Evolutionary conservation across 2,329 filamentous ascomycete genomes (phyloP), one percentile per base, ranked within the genome.

Genomic region (Dryadomyces quercivorus): DNA sequence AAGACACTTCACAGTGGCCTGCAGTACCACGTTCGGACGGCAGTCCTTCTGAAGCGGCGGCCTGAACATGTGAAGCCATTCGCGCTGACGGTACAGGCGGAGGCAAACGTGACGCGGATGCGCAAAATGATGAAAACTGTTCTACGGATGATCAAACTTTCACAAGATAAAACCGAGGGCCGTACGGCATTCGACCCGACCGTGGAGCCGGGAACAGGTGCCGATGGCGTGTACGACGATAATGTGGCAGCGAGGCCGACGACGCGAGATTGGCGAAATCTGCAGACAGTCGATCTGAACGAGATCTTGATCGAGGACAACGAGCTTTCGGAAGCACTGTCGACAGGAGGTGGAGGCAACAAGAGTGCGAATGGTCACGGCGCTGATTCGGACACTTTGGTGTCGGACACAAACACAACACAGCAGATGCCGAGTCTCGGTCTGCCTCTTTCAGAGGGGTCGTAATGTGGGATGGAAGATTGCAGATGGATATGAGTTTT

Each of bases 161-260:
- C 10, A 7, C 36, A 8, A 40, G 36, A 8, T 40, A 8, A 40
- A 15, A 40, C 10, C 4, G 12, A 40, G 15, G 36, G 36, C 3
- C 10, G 36, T 8, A 40, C 36, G 36, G 36, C 36, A 40, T 40
- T 40, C 9, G 36, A 40, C 15, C 26, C 34, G 10, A 36, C 13
- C 9, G 16, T 44, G 42, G 7, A 46, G 16, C 16, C 22, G 16
- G 34, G 16, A 16, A 48, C 46, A 21, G 46, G 16, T 26, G 26
- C 7, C 47, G 34, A 50, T 16, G 47, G 47, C 31, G 47, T 16
- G 4, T n/a, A 50, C 15, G 47, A 50, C 31, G 31, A 40, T 3
- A 50, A 50, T 15, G 47, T 50, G 47, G 47, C 47, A n/a, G 47
- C 47, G 9, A 26, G 47, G 31, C 47, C 47, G 47, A 50, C 47